phyloP scores from a whole-genome alignment of 1,284 basidiomycete genomes.

The Ustilago curta region DNA sequence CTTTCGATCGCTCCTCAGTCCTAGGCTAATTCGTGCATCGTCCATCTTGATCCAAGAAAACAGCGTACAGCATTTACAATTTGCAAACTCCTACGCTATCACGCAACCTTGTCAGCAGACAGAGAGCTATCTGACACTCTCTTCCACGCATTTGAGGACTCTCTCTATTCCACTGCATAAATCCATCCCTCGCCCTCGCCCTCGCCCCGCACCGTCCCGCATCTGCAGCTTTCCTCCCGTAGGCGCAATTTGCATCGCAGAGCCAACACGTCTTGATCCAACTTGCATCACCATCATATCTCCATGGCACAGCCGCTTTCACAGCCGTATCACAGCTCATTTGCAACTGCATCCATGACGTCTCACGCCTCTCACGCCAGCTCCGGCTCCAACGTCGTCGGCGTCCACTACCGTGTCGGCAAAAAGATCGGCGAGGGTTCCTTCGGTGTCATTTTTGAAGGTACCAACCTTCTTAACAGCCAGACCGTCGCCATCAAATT shows the following conservation, averaged over 20 bases:
- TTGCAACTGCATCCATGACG: conserved; percentile 56
- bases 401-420: conserved; percentile 84
- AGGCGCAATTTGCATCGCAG: neutral
- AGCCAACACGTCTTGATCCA: neutral
- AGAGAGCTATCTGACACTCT: neutral
- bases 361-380: conserved; percentile 61
- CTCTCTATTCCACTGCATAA: neutral
- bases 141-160: neutral
- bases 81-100: too few species aligned
- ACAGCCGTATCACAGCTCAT: conserved; percentile 47
- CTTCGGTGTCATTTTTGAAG: conserved; percentile 97
- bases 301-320: conserved; percentile 34
- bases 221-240: neutral
- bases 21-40: neutral
- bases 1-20: neutral
- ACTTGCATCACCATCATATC: neutral
- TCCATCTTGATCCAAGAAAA: neutral
- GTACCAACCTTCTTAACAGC: conserved; percentile 92
- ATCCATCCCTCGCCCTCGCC: neutral
- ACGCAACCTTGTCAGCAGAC: neutral
- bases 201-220: too few species aligned
- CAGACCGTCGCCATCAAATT: conserved; percentile 98
- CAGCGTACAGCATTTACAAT: neutral
- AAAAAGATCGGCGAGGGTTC: conserved; percentile 77
- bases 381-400: conserved; percentile 68